phyloP scores from a whole-genome alignment of 2,329 filamentous ascomycete species.

The Cladosporium sp. region DNA sequence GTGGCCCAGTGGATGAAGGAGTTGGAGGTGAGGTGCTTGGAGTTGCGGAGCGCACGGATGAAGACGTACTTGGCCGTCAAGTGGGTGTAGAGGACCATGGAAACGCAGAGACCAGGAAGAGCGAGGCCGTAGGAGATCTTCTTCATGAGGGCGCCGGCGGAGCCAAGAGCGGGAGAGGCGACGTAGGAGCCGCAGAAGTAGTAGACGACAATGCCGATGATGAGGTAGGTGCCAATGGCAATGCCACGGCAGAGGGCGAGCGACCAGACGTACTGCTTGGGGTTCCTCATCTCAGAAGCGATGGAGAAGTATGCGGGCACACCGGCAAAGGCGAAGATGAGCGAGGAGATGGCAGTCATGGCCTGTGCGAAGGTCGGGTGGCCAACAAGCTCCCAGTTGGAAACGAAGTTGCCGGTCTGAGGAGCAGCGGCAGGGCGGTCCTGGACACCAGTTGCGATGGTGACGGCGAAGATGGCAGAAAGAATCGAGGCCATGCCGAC shows the following conservation, averaged over 20 bases:
- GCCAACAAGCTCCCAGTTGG: constrained; percentile 55
- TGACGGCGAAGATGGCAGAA: constrained; percentile 45
- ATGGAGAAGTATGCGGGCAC: constrained; percentile 60
- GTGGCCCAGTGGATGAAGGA: constrained; percentile 49
- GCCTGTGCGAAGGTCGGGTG: constrained; percentile 57
- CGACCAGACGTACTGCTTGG: constrained; percentile 57
- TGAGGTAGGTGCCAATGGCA: constrained; percentile 54
- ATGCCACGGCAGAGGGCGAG: constrained; percentile 55
- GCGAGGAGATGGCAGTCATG: constrained; percentile 53
- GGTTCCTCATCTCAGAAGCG: constrained; percentile 61
- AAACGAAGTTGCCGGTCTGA: constrained; percentile 54
- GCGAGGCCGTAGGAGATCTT: constrained; percentile 60
- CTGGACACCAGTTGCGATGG: constrained; percentile 50
- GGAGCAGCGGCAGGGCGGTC: constrained; percentile 60
- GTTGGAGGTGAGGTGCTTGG: constrained; percentile 49
- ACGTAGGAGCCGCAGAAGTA: constrained; percentile 60
- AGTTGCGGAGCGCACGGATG: constrained; percentile 53
- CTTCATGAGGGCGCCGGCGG: constrained; percentile 56
- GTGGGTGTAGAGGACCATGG: constrained; percentile 45
- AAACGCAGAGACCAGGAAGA: constrained; percentile 52
- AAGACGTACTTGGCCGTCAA: constrained; percentile 54
- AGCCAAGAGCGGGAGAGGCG: constrained; percentile 58
- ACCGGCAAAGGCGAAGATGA: constrained; percentile 57
- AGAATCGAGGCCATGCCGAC: constrained; percentile 57
- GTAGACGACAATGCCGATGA: constrained; percentile 59